These are phyloP conservation scores for Pseudohalonectria lignicola DNA, from an alignment of 2,329 filamentous ascomycete species.

Conservation along the genomic window DNA sequence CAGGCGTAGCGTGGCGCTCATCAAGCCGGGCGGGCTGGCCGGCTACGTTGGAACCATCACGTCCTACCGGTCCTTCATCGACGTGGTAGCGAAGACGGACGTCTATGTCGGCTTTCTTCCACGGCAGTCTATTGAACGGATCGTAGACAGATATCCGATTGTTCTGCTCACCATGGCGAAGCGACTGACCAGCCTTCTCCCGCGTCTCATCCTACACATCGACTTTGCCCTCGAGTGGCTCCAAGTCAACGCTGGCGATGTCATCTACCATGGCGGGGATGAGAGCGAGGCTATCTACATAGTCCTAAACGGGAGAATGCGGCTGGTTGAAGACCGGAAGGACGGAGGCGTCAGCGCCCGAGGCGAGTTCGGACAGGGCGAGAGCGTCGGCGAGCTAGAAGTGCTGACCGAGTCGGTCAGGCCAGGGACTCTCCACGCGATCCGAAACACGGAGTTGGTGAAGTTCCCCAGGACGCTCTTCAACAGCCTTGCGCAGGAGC, in stretches of 20 bases:
- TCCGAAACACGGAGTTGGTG: constrained; percentile 89
- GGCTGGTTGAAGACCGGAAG: constrained; percentile 71
- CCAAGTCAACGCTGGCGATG: constrained; percentile 88
- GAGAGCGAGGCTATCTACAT: constrained; percentile 98
- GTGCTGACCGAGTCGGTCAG: constrained; percentile 89
- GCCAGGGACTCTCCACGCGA: constrained; percentile 88
- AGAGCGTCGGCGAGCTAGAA: constrained; percentile 94
- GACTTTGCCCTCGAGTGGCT: constrained; percentile 98
- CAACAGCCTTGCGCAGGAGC: constrained; percentile 94
- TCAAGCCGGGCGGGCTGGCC: constrained; percentile 88
- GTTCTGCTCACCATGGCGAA: constrained; percentile 95
- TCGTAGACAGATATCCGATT: constrained; percentile 86
- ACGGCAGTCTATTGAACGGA: constrained; percentile 72
- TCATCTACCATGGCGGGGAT: constrained; percentile 86
- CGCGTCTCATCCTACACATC: constrained; percentile 85
- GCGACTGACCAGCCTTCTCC: constrained; percentile 77
- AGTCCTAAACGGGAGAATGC: constrained; percentile 83
- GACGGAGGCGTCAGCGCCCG: constrained; percentile 76
- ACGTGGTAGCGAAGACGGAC: constrained; percentile 94
- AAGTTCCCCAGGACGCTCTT: constrained; percentile 94
- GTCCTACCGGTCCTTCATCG: constrained; percentile 90
- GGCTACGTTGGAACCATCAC: constrained; percentile 93
- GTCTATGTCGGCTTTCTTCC: constrained; percentile 96
- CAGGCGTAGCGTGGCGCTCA: constrained; percentile 69
- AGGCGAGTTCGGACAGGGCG: constrained; percentile 91